Percentiles rank a stretch among this genome's conserved stretches.
These are phyloP conservation scores for Alloascoidea africana DNA, from an alignment of 805 yeast genomes.

Conservation along the genomic window DNA sequence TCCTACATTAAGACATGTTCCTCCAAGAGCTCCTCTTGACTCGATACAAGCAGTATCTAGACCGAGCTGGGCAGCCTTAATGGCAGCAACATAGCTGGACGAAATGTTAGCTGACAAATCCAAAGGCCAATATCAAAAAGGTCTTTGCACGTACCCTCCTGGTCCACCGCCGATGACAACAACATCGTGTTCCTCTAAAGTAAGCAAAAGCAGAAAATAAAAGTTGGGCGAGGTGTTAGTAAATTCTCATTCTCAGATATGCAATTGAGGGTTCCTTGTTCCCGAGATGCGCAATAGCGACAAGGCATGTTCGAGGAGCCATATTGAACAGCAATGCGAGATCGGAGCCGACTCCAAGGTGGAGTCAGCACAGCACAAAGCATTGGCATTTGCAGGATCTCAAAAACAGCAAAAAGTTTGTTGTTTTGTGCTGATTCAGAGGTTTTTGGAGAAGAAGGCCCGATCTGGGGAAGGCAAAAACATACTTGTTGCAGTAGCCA, in stretches of 20 bases:
- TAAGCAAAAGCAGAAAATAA: constrained; percentile 18
- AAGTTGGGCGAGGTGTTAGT: too few relatives aligned
- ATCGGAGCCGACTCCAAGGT: too few relatives aligned
- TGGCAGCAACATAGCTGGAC: constrained; percentile 64
- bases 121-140: background rate
- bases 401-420: too few relatives aligned
- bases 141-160: constrained; percentile 64
- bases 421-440: too few relatives aligned
- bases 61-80: constrained; percentile 95
- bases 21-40: constrained; percentile 92
- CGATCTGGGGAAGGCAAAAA: background rate
- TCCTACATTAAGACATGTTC: constrained; percentile 97
- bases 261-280: too few relatives aligned
- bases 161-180: constrained; percentile 99
- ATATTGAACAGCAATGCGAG: too few relatives aligned
- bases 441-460: too few relatives aligned
- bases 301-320: too few relatives aligned
- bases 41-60: constrained; percentile 92
- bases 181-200: constrained; percentile 69
- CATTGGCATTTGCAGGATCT: too few relatives aligned
- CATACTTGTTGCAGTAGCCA: background rate
- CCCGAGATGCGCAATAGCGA: too few relatives aligned
- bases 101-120: background rate
- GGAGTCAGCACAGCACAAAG: too few relatives aligned
- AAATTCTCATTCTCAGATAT: too few relatives aligned